Evolutionary conservation across 208 protist species (phyloP), one percentile per base, ranked within the genome.

Genomic region (Acanthamoeba triangularis): DNA sequence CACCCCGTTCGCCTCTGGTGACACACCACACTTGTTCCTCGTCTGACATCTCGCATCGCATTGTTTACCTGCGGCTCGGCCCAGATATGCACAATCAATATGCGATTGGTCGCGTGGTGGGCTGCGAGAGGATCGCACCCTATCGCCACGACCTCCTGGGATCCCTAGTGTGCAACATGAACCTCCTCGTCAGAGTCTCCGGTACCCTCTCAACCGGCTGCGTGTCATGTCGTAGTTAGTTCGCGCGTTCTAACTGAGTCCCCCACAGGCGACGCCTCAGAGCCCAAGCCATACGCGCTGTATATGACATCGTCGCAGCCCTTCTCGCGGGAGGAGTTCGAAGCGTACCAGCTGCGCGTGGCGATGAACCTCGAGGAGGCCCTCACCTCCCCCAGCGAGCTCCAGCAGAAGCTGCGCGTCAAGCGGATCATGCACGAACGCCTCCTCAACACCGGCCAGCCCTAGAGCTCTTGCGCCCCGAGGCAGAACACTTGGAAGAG

Each of bases 231-330:
- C 44, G 44, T 47, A 11, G 44, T 47, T 47, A 2, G 44, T 47
- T 47, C 44, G 44, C 44, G 44, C 44, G 7, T 47, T 47, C 44
- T 47, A 2, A 47, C 44, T 47, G n/a, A 1, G 5, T 7, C 44
- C 44, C 44, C 44, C 44, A 47, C 44, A 47, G 44, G 44, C 44
- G 44, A 47, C 44, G 44, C 44, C 44, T 47, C 44, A 47, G 65
- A 74, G 20, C 65, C 25, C n/a, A 74, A 74, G 18, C 65, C 8
- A 8, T 74, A 74, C 33, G 23, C 72, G 72, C 72, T 80, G n/a
- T 80, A 80, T 23, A 80, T 80, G 72, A 30, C 37, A 10, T 80
- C 72, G 37, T 80, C 72, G 23, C 72, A 80, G 72, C 72, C 72
- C 11, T 80, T 80, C 72, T 44, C 30, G 33, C 30, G 37, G 1